Conservation (phyloP, 495 filamentous ascomycete species). For the Xanthoparmelia taractica region DNA sequence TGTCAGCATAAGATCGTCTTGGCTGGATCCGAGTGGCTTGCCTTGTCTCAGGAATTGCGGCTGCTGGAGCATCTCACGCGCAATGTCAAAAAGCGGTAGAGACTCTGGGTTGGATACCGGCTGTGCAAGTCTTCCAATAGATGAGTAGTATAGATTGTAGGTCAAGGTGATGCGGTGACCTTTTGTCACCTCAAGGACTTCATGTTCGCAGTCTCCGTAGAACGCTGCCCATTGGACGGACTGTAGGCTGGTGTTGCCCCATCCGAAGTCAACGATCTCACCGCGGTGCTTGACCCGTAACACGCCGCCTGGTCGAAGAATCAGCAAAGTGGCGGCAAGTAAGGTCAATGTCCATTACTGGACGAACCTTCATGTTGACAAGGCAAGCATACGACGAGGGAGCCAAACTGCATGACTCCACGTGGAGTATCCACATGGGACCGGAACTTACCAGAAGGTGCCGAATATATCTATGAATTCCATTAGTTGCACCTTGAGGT, state of each 20-base stretch:
- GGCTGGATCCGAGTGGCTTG: background rate
- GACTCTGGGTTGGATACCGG: background rate
- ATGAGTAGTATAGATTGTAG: background rate
- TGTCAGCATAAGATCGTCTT: background rate
- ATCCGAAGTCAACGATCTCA: background rate
- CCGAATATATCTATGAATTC: slow-evolving; percentile 21
- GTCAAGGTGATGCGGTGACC: slow-evolving; percentile 48
- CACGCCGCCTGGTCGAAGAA: background rate
- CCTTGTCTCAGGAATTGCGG: background rate
- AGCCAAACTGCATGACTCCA: slow-evolving; percentile 42
- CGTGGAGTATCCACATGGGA: slow-evolving; percentile 51
- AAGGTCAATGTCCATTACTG: too few species aligned
- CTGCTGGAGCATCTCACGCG: background rate
- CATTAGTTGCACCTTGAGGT: background rate
- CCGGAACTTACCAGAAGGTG: slow-evolving; percentile 45
- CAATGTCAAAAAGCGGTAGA: background rate
- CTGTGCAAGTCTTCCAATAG: background rate
- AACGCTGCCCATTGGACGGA: slow-evolving; percentile 52
- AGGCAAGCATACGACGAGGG: slow-evolving; percentile 49
- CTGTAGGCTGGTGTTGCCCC: slow-evolving; percentile 27
- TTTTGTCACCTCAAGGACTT: slow-evolving; percentile 43
- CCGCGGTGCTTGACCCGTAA: background rate
- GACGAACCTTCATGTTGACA: slow-evolving; percentile 29
- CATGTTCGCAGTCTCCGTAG: slow-evolving; percentile 55
- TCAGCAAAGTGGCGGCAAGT: background rate